These are phyloP conservation scores for Diaporthe vaccinii DNA, from an alignment of 2,329 filamentous ascomycete species.

Conservation along the genomic window DNA sequence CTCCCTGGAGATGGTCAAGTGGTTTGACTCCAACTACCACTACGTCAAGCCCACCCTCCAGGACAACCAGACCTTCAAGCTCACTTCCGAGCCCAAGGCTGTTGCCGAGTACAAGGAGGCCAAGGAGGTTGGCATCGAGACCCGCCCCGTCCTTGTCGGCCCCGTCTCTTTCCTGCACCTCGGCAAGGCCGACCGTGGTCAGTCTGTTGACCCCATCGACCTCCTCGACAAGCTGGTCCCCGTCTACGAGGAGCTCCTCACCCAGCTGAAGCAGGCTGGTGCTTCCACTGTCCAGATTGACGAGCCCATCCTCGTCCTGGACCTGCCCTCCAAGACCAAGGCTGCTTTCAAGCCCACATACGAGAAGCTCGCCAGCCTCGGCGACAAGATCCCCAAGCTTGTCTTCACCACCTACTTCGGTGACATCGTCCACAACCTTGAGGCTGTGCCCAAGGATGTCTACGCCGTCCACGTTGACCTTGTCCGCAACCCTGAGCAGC, in stretches of 20 bases:
- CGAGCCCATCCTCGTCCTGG: conserved; percentile 96
- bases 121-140: conserved; percentile 94
- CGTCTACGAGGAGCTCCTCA: conserved; percentile 92
- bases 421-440: conserved; percentile 99
- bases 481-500: conserved; percentile 98
- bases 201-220: conserved; percentile 92
- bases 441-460: conserved; percentile 83
- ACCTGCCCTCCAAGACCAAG: conserved; percentile 91
- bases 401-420: conserved; percentile 98
- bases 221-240: conserved; percentile 94
- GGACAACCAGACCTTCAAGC: conserved; percentile 96
- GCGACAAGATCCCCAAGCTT: conserved; percentile 86
- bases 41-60: conserved; percentile 99
- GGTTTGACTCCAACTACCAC: conserved; percentile 99
- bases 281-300: conserved; percentile 98
- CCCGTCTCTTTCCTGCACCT: conserved; percentile 98
- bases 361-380: conserved; percentile 84
- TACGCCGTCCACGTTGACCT: conserved; percentile 95
- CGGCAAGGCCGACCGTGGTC: conserved; percentile 97
- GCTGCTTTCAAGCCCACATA: conserved; percentile 98
- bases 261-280: conserved; percentile 94
- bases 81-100: conserved; percentile 89
- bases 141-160: conserved; percentile 93
- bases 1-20: conserved; percentile 99
- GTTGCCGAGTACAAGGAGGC: conserved; percentile 95